Conservation (phyloP, 2,329 filamentous ascomycete genomes). For the Trichoderma arundinaceum region DNA sequence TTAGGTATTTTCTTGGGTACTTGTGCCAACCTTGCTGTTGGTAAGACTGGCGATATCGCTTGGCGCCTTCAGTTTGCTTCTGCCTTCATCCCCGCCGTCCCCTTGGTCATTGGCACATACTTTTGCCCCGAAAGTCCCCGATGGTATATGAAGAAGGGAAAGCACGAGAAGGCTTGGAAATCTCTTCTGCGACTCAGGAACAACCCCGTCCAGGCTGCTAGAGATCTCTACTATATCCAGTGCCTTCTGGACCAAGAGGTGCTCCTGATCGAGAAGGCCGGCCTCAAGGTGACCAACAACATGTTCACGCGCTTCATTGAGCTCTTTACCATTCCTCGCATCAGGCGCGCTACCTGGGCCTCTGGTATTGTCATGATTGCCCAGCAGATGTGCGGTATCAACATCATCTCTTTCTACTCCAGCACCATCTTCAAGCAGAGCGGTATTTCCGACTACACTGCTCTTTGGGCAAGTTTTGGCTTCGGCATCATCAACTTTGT, state of each 20-base stretch:
- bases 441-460: slow-evolving; percentile 47
- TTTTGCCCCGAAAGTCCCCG: slow-evolving; percentile 69
- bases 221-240: slow-evolving; percentile 68
- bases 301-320: slow-evolving; percentile 58
- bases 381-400: slow-evolving; percentile 66
- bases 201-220: slow-evolving; percentile 63
- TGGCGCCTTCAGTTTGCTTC: slow-evolving; percentile 70
- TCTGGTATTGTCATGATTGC: slow-evolving; percentile 71
- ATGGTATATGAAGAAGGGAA: slow-evolving; percentile 69
- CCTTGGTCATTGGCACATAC: slow-evolving; percentile 61
- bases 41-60: slow-evolving; percentile 60
- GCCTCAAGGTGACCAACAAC: slow-evolving; percentile 50
- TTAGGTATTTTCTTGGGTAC: slow-evolving; percentile 69
- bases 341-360: slow-evolving; percentile 67
- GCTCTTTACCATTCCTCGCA: slow-evolving; percentile 62
- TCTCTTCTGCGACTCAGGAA: slow-evolving; percentile 64
- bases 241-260: slow-evolving; percentile 44
- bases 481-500: slow-evolving; percentile 64
- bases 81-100: slow-evolving; percentile 68
- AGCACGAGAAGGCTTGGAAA: slow-evolving; percentile 59
- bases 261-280: slow-evolving; percentile 38
- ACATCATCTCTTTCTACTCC: slow-evolving; percentile 58
- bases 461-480: slow-evolving; percentile 51
- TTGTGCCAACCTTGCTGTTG: slow-evolving; percentile 68
- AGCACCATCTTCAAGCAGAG: slow-evolving; percentile 53